Evolutionary conservation across 176 grass and related monocot species (phyloP).

Genomic region (Poa pratensis): DNA sequence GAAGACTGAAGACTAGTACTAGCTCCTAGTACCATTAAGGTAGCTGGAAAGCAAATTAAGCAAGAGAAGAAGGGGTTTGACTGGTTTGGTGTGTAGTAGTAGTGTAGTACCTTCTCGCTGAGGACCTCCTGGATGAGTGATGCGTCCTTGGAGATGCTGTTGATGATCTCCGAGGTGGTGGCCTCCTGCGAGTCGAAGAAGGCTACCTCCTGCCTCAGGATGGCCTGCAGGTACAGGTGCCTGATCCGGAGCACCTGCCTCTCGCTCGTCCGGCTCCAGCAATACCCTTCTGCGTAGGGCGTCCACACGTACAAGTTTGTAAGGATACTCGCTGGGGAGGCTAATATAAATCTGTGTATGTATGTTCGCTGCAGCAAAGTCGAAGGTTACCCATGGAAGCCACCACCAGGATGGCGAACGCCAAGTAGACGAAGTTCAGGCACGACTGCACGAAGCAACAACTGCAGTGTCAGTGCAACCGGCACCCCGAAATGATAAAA

Average conservation of each 20-base stretch:
- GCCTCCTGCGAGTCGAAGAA: slow-evolving; percentile 99
- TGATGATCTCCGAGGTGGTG: slow-evolving; percentile 93
- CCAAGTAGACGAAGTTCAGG: slow-evolving; percentile 89
- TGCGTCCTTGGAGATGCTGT: slow-evolving; percentile 95
- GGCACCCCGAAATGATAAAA: not conserved
- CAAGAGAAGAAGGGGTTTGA: not conserved
- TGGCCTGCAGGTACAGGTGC: slow-evolving; percentile 87
- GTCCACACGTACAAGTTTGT: not conserved
- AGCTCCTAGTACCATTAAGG: not conserved
- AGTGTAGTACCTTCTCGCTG: slow-evolving; percentile 82
- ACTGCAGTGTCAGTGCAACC: not conserved
- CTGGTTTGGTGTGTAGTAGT: not conserved
- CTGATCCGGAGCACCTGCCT: slow-evolving; percentile 92
- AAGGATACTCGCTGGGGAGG: not conserved
- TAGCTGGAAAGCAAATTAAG: not conserved
- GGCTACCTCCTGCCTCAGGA: slow-evolving; percentile 87
- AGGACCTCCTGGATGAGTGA: slow-evolving; percentile 95
- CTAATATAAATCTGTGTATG: not conserved
- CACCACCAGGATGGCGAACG: slow-evolving; percentile 78
- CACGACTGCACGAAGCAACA: slow-evolving; percentile 61
- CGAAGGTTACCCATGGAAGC: slow-evolving; percentile 80
- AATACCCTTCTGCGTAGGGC: slow-evolving; percentile 78
- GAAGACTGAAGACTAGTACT: not conserved
- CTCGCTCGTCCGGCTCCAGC: slow-evolving; percentile 99
- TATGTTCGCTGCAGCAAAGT: not conserved